A percentile compares a stretch with the other conserved stretches of the same genome.
Conservation (phyloP, 1,139 yeast genomes). For the Candida glucosophila region DNA sequence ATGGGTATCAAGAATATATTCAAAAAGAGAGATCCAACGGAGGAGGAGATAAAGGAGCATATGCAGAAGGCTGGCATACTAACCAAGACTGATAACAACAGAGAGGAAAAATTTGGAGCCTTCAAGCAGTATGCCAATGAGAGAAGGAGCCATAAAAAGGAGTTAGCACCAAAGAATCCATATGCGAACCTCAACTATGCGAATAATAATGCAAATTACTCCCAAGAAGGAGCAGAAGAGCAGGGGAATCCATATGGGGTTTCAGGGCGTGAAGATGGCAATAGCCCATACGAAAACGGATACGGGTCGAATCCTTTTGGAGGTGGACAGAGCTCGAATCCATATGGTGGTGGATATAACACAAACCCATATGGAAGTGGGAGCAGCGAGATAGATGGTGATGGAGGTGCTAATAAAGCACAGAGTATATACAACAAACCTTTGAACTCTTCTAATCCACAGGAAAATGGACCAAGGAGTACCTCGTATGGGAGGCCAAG, state of each 20-base stretch:
- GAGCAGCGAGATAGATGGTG: too few relatives aligned
- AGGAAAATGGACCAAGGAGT: conserved; percentile 1
- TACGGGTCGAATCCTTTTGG: conserved; percentile 3
- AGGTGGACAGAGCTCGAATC: conserved; percentile 1
- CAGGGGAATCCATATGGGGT: conserved; percentile 2
- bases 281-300: background rate
- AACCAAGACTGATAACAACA: conserved; percentile 28
- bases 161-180: conserved; percentile 39
- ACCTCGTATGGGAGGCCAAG: conserved; percentile 2
- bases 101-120: conserved; percentile 57
- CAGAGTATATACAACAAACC: too few relatives aligned
- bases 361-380: background rate
- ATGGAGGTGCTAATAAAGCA: too few relatives aligned
- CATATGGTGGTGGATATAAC: conserved; percentile 3
- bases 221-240: conserved; percentile 1
- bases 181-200: conserved; percentile 27
- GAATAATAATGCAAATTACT: conserved; percentile 10
- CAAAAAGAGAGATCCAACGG: conserved; percentile 54
- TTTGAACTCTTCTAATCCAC: too few relatives aligned
- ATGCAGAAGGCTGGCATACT: conserved; percentile 47
- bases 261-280: conserved; percentile 4
- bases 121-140: conserved; percentile 55
- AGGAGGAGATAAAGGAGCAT: conserved; percentile 43
- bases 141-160: conserved; percentile 29
- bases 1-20: conserved; percentile 49